Evolutionary conservation across 2,329 filamentous ascomycete genomes (phyloP).

Genomic region (Alternaria ventricosa): DNA sequence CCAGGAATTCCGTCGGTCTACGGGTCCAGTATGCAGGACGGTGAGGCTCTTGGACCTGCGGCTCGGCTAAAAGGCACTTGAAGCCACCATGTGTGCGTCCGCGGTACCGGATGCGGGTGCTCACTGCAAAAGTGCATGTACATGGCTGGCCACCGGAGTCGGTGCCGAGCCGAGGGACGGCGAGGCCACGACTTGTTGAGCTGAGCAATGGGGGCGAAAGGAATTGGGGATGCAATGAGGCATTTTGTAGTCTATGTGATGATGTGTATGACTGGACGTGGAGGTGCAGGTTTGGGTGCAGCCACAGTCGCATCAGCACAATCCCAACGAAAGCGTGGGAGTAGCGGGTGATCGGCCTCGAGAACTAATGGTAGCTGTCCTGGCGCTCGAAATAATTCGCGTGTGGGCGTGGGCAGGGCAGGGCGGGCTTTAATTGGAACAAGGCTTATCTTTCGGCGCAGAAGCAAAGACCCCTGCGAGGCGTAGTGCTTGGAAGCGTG

Average conservation of each 20-base stretch:
- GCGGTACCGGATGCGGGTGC: constrained; percentile 5
- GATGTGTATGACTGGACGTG: neutral
- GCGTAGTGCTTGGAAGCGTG: constrained; percentile 8
- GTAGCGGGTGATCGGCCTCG: constrained; percentile 5
- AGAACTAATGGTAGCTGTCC: neutral
- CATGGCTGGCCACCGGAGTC: constrained; percentile 6
- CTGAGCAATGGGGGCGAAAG: neutral
- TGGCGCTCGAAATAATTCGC: constrained; percentile 9
- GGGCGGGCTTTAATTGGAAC: constrained; percentile 21
- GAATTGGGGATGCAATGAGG: neutral
- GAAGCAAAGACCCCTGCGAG: constrained; percentile 12
- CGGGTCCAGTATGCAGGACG: constrained; percentile 5
- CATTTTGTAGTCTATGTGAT: neutral
- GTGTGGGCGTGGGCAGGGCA: constrained; percentile 13
- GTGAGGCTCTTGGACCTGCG: constrained; percentile 8
- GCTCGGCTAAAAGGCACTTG: constrained; percentile 16
- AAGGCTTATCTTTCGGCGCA: constrained; percentile 20
- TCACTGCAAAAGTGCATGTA: constrained; percentile 3
- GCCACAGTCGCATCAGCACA: neutral
- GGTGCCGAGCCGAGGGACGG: constrained; percentile 8
- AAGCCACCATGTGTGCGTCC: constrained; percentile 12
- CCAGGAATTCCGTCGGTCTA: neutral
- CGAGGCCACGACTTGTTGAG: neutral
- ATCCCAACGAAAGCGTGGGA: neutral
- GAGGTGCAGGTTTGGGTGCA: neutral